phyloP scores from a whole-genome alignment of 768 basidiomycete genomes.

The Leccinum arenicola region DNA sequence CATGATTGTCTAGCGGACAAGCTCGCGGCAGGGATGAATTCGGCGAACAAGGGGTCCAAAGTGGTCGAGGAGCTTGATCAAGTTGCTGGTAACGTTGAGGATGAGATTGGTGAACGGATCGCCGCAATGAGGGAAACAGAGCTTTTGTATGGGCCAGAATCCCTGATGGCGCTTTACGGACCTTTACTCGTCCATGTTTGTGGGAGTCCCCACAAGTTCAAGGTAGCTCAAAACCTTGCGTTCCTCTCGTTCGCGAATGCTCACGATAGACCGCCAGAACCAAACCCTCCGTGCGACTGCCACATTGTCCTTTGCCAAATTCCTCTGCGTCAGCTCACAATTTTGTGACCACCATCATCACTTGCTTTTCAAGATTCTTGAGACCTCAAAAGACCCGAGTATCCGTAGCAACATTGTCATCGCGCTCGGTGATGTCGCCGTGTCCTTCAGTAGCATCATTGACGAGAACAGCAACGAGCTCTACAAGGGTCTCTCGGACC shows the following conservation, averaged over 20 bases:
- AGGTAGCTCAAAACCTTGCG: constrained; percentile 43
- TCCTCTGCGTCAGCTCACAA: constrained; percentile 91
- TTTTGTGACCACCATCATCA: constrained; percentile 91
- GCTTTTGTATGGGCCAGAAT: constrained; percentile 78
- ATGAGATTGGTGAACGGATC: constrained; percentile 95
- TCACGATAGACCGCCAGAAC: constrained; percentile 52
- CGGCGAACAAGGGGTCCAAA: constrained; percentile 44
- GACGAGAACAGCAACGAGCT: constrained; percentile 97
- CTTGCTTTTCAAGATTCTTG: constrained; percentile 90
- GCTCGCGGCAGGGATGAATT: constrained; percentile 39
- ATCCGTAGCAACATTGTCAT: constrained; percentile 97
- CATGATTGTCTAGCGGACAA: constrained; percentile 52
- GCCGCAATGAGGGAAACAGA: constrained; percentile 82
- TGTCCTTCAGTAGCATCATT: constrained; percentile 95
- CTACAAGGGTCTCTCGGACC: constrained; percentile 90
- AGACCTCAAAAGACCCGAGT: constrained; percentile 84
- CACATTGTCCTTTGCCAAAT: constrained; percentile 87
- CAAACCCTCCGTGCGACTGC: constrained; percentile 82
- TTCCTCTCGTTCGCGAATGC: background rate
- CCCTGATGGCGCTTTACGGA: constrained; percentile 81
- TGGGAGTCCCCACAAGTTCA: constrained; percentile 86
- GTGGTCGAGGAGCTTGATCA: constrained; percentile 90
- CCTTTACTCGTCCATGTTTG: constrained; percentile 90
- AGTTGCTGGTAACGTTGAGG: constrained; percentile 95
- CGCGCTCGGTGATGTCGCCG: constrained; percentile 94